Conservation (phyloP, 768 basidiomycete genomes). For the Rhizopogon vinicolor region DNA sequence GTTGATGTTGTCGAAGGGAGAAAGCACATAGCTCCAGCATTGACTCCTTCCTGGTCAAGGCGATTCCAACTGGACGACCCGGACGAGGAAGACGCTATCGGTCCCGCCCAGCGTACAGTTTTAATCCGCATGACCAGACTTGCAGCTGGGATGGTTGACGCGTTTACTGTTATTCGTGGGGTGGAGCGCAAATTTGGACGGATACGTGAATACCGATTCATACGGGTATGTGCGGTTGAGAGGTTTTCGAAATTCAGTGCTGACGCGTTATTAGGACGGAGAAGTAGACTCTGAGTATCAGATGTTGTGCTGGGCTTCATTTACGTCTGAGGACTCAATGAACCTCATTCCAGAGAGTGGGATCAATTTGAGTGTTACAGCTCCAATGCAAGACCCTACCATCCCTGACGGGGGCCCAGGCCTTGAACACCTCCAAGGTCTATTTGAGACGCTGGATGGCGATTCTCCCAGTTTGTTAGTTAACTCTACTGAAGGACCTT, state of each 20-base stretch:
- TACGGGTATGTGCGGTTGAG: not conserved
- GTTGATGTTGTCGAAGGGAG: not conserved
- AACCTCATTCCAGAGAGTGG: constrained; percentile 30
- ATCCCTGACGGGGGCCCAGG: constrained; percentile 28
- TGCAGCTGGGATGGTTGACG: constrained; percentile 44
- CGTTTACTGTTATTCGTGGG: constrained; percentile 45
- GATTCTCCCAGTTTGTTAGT: not conserved
- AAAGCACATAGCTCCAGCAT: not conserved
- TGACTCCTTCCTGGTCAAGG: not conserved
- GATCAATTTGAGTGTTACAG: constrained; percentile 23
- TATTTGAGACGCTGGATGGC: constrained; percentile 17
- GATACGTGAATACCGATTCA: constrained; percentile 29
- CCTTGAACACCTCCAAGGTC: constrained; percentile 23
- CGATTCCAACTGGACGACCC: not conserved
- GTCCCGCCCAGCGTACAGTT: constrained; percentile 22
- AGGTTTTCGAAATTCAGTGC: not conserved
- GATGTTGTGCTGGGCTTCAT: constrained; percentile 37
- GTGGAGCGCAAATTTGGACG: constrained; percentile 53
- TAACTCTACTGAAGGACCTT: constrained; percentile 3
- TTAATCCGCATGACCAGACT: constrained; percentile 36
- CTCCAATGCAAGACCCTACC: constrained; percentile 15
- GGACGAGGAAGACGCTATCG: not conserved
- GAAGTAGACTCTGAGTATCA: constrained; percentile 42
- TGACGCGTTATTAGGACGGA: constrained; percentile 34
- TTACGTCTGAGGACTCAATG: constrained; percentile 39